Evolutionary conservation across 164 flowering plant species (phyloP).

Genomic region (Umbellularia californica): DNA sequence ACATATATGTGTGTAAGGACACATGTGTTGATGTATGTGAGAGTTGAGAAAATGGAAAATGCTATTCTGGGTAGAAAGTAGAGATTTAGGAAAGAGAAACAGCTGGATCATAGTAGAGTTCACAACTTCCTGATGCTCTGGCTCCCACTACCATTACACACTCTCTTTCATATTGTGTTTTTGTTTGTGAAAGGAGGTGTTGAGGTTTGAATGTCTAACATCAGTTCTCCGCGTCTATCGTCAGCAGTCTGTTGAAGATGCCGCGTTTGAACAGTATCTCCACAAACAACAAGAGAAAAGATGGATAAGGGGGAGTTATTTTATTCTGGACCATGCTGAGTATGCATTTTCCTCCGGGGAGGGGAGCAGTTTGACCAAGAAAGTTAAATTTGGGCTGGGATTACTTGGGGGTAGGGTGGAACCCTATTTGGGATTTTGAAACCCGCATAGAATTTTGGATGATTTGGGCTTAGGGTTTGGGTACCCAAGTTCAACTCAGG

Average conservation of each 20-base stretch:
- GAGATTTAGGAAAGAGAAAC: not conserved
- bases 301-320: too few relatives aligned
- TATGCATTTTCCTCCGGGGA: too few relatives aligned
- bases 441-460: too few relatives aligned
- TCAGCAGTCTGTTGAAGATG: constrained; percentile 6
- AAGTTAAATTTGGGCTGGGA: too few relatives aligned
- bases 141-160: constrained; percentile 5
- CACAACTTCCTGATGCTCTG: not conserved
- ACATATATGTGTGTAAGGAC: not conserved
- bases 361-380: too few relatives aligned
- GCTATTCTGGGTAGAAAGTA: not conserved
- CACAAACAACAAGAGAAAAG: too few relatives aligned
- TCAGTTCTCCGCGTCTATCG: constrained; percentile 12
- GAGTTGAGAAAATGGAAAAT: not conserved
- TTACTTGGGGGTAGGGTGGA: too few relatives aligned
- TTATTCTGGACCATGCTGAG: too few relatives aligned
- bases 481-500: too few relatives aligned
- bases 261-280: constrained; percentile 1
- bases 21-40: not conserved
- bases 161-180: not conserved
- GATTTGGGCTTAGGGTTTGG: too few relatives aligned
- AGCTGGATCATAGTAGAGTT: constrained; percentile 11
- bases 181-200: not conserved
- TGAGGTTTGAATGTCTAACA: not conserved
- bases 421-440: too few relatives aligned